These are phyloP conservation scores for Trebouxia sp. DNA, from an alignment of 139 green algal species.

Conservation along the genomic window DNA sequence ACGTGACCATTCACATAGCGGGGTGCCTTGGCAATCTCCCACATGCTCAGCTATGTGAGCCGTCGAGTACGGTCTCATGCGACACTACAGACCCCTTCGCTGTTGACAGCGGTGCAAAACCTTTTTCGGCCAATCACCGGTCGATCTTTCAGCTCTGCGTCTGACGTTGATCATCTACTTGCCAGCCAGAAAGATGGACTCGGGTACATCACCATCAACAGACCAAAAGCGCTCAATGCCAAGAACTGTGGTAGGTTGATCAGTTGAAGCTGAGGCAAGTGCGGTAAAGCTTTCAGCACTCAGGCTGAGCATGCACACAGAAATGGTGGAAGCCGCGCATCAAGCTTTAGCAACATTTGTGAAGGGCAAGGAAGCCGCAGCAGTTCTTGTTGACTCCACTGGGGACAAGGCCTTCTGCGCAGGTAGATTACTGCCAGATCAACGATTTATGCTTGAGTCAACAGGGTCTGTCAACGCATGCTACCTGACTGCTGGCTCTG, in stretches of 20 bases:
- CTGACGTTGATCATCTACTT: neutral
- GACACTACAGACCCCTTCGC: too few relatives aligned
- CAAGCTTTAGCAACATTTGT: neutral
- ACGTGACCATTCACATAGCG: too few relatives aligned
- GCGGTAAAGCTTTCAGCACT: too few relatives aligned
- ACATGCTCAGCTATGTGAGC: too few relatives aligned
- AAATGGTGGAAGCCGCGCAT: conserved; percentile 33
- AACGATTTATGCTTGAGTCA: too few relatives aligned
- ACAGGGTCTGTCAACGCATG: too few relatives aligned
- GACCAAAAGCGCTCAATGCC: conserved; percentile 70
- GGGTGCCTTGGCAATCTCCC: too few relatives aligned
- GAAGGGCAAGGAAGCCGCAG: conserved; percentile 25
- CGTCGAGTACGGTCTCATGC: too few relatives aligned
- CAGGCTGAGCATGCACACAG: neutral
- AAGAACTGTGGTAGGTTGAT: conserved; percentile 55
- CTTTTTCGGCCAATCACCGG: too few relatives aligned
- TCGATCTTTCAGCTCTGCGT: neutral
- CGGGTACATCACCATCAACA: conserved; percentile 24
- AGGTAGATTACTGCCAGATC: neutral
- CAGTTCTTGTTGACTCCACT: conserved; percentile 42
- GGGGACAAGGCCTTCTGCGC: conserved; percentile 27
- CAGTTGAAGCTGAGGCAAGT: neutral
- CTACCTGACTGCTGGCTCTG: too few relatives aligned
- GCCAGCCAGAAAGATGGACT: neutral
- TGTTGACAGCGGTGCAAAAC: too few relatives aligned